Conservation (phyloP, 2,329 filamentous ascomycete genomes). For the Diaporthe capsici region DNA sequence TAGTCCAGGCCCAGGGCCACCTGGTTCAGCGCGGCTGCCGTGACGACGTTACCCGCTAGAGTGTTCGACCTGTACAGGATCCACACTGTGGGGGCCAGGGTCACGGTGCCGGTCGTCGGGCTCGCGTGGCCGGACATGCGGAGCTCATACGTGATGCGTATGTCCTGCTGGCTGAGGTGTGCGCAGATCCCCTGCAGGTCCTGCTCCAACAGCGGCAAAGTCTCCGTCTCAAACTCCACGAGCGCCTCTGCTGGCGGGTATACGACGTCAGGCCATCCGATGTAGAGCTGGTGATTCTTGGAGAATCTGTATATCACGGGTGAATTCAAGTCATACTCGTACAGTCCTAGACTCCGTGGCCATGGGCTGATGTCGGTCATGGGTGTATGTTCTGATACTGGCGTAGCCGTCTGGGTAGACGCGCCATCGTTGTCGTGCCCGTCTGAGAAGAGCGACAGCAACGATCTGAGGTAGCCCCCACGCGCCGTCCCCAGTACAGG, state of each 20-base stretch:
- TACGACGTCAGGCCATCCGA: slow-evolving; percentile 33
- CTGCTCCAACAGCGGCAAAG: slow-evolving; percentile 34
- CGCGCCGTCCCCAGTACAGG: slow-evolving; percentile 20
- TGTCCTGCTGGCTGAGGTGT: slow-evolving; percentile 35
- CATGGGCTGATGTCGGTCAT: slow-evolving; percentile 10
- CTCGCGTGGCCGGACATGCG: slow-evolving; percentile 37
- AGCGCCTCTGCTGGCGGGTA: slow-evolving; percentile 26
- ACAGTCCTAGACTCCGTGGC: neutral
- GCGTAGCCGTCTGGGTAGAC: neutral
- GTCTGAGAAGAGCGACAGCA: slow-evolving; percentile 27
- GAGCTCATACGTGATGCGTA: slow-evolving; percentile 36
- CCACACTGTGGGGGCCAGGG: slow-evolving; percentile 34
- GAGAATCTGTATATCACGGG: slow-evolving; percentile 23
- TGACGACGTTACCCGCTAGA: neutral
- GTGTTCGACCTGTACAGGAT: slow-evolving; percentile 28
- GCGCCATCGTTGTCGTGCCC: neutral
- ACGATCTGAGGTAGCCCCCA: slow-evolving; percentile 33
- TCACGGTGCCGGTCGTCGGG: neutral
- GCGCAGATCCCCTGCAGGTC: slow-evolving; percentile 31
- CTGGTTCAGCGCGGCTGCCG: slow-evolving; percentile 23
- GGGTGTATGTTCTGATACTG: slow-evolving; percentile 14
- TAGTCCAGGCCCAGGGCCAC: slow-evolving; percentile 33
- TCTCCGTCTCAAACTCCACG: slow-evolving; percentile 38
- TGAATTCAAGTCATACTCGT: slow-evolving; percentile 24
- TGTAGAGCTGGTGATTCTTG: slow-evolving; percentile 21